These are phyloP conservation scores for Pseudognaphalium luteoalbum DNA, from an alignment of 129 eudicot species.

Conservation along the genomic window DNA sequence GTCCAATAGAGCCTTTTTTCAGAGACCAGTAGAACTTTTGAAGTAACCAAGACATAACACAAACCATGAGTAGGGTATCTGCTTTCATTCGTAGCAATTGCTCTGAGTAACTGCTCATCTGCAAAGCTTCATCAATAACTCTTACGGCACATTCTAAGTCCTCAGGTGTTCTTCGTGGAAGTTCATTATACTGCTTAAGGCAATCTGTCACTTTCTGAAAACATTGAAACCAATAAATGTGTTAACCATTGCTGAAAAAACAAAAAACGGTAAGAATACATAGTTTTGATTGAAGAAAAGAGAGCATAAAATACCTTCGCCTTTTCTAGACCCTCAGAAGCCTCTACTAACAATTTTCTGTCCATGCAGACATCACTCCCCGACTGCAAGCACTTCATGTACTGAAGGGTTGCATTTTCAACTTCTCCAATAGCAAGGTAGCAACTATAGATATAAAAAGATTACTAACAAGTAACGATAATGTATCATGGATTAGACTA, in stretches of 20 bases:
- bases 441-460: conserved; percentile 53
- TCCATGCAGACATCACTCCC: conserved; percentile 65
- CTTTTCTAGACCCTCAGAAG: conserved; percentile 88
- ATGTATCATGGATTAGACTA: background rate
- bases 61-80: conserved; percentile 71
- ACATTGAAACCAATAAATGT: conserved; percentile 15
- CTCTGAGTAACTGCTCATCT: conserved; percentile 72
- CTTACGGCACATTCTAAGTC: conserved; percentile 58
- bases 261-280: background rate
- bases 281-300: background rate
- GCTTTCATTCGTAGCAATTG: conserved; percentile 83
- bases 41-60: conserved; percentile 28
- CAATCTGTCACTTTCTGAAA: conserved; percentile 65
- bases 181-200: conserved; percentile 52
- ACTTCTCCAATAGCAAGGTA: conserved; percentile 92
- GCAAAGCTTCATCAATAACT: conserved; percentile 60
- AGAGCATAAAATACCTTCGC: conserved; percentile 55
- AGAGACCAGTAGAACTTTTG: background rate
- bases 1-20: background rate
- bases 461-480: background rate
- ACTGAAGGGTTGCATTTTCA: conserved; percentile 71
- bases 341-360: conserved; percentile 75
- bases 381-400: conserved; percentile 73
- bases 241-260: background rate
- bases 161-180: conserved; percentile 58